Conservation (phyloP, 2,329 filamentous ascomycete species). For the Neophaeococcomyces aloes region DNA sequence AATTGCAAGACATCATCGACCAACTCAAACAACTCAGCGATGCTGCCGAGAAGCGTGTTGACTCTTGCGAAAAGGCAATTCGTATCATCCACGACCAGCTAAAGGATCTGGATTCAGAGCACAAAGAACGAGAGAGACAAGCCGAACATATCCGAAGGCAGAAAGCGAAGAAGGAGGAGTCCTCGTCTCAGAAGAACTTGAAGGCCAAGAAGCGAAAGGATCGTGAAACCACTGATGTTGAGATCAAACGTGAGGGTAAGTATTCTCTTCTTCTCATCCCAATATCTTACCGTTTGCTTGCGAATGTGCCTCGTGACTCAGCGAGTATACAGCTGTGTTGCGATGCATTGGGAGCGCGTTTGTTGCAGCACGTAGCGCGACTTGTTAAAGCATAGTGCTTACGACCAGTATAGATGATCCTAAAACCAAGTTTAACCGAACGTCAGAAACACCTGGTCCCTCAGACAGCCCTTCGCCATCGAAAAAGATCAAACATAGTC, state of each 20-base stretch:
- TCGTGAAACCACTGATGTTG: slow-evolving; percentile 46
- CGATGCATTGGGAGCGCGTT: background rate
- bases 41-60: slow-evolving; percentile 45
- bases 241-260: slow-evolving; percentile 47
- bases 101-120: slow-evolving; percentile 46
- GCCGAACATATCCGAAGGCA: slow-evolving; percentile 37
- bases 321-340: background rate
- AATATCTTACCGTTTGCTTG: background rate
- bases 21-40: slow-evolving; percentile 48
- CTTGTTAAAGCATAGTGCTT: background rate
- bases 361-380: slow-evolving; percentile 1
- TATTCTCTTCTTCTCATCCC: slow-evolving; percentile 9
- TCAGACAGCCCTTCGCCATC: slow-evolving; percentile 21
- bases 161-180: slow-evolving; percentile 36
- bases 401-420: slow-evolving; percentile 1
- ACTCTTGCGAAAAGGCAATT: slow-evolving; percentile 50
- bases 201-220: slow-evolving; percentile 77
- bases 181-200: slow-evolving; percentile 40
- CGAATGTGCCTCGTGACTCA: slow-evolving; percentile 1
- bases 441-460: slow-evolving; percentile 15
- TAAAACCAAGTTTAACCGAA: slow-evolving; percentile 2
- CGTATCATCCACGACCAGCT: slow-evolving; percentile 48
- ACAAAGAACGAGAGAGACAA: slow-evolving; percentile 40
- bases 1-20: slow-evolving; percentile 41
- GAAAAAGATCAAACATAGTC: slow-evolving; percentile 23